A percentile compares a stretch with the other conserved stretches of the same genome.
Evolutionary conservation across 108 stramenopile genomes (phyloP).

Genomic region (Skeletonema tropicum): DNA sequence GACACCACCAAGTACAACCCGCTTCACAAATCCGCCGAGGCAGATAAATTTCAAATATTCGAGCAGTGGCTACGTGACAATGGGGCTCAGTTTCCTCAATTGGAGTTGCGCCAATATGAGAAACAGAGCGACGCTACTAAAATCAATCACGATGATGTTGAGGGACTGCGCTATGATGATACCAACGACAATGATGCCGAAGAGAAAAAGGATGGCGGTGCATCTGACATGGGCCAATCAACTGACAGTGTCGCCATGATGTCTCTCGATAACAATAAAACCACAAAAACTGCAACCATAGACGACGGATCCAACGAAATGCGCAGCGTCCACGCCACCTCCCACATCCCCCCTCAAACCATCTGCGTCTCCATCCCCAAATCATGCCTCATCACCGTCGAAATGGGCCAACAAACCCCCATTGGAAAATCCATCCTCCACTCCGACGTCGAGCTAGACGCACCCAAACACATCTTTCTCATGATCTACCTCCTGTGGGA

Average conservation of each 20-base stretch:
- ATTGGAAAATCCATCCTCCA: conserved; percentile 84
- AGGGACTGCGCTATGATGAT: neutral
- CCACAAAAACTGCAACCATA: neutral
- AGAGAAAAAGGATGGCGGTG: conserved; percentile 64
- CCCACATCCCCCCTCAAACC: conserved; percentile 81
- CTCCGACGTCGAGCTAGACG: conserved; percentile 90
- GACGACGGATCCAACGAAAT: conserved; percentile 86
- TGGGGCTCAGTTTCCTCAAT: conserved; percentile 79
- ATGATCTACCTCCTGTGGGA: conserved; percentile 98
- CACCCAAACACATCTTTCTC: conserved; percentile 98
- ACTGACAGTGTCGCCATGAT: conserved; percentile 17
- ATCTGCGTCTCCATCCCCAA: conserved; percentile 88
- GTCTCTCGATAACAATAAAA: conserved; percentile 21
- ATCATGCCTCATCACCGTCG: conserved; percentile 97
- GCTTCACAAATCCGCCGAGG: conserved; percentile 6
- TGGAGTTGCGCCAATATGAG: conserved; percentile 70
- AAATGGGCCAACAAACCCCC: conserved; percentile 97
- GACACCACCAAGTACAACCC: conserved; percentile 3
- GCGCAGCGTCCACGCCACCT: conserved; percentile 94
- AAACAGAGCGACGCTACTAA: neutral
- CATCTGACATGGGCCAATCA: conserved; percentile 5
- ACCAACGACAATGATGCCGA: conserved; percentile 49
- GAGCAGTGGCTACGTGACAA: conserved; percentile 83
- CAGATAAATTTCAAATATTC: conserved; percentile 80
- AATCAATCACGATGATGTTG: conserved; percentile 1